A percentile compares a stretch with the other conserved stretches of the same genome.
Evolutionary conservation across 2,329 filamentous ascomycete genomes (phyloP).

Genomic region (Beauveria varroae): DNA sequence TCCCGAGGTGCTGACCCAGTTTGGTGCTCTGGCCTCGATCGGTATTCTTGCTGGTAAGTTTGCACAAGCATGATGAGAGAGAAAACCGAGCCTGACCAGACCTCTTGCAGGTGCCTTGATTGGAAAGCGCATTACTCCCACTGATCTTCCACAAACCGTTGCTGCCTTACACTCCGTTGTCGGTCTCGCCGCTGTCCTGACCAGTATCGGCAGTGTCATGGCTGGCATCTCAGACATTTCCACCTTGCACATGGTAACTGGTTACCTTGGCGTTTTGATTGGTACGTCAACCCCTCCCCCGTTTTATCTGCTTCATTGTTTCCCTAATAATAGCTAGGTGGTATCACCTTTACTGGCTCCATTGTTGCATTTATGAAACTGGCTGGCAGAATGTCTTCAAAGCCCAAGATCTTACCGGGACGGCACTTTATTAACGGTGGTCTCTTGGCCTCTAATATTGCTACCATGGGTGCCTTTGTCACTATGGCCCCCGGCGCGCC

Average conservation of each 20-base stretch:
- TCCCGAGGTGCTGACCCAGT: slow-evolving; percentile 70
- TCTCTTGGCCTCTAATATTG: slow-evolving; percentile 67
- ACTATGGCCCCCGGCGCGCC: slow-evolving; percentile 76
- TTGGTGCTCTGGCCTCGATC: slow-evolving; percentile 64
- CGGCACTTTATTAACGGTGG: slow-evolving; percentile 68
- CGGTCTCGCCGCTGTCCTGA: slow-evolving; percentile 79
- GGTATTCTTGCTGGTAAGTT: slow-evolving; percentile 55
- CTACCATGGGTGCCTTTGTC: slow-evolving; percentile 77
- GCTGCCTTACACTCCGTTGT: slow-evolving; percentile 86
- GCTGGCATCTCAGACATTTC: slow-evolving; percentile 62
- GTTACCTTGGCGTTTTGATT: slow-evolving; percentile 79
- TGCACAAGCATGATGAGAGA: neutral
- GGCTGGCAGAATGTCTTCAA: slow-evolving; percentile 72
- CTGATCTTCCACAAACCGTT: slow-evolving; percentile 81
- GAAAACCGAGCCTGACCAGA: slow-evolving; percentile 5
- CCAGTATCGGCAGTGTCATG: slow-evolving; percentile 82
- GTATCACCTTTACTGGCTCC: slow-evolving; percentile 85
- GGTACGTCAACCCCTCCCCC: slow-evolving; percentile 30
- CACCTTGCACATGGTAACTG: slow-evolving; percentile 76
- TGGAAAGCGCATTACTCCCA: slow-evolving; percentile 79
- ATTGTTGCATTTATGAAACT: slow-evolving; percentile 87
- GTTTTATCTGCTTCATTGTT: neutral
- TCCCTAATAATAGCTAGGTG: slow-evolving; percentile 33
- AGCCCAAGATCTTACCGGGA: slow-evolving; percentile 64
- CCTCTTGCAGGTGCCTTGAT: slow-evolving; percentile 56